These are phyloP conservation scores for Penicillium alfredii DNA, from an alignment of 495 filamentous ascomycete genomes.

Conservation along the genomic window DNA sequence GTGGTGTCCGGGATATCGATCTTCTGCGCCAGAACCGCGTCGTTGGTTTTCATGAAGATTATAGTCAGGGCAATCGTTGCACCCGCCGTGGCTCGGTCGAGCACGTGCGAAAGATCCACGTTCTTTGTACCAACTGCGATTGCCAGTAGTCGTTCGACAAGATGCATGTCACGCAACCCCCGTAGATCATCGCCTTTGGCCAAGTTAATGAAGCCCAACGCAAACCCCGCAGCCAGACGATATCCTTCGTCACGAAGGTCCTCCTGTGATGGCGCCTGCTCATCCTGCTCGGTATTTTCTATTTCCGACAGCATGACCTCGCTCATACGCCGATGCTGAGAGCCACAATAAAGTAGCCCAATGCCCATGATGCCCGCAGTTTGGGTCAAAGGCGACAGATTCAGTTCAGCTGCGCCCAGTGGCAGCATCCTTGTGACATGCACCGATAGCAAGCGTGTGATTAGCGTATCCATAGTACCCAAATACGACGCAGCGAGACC, in stretches of 20 bases:
- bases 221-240: constrained; percentile 86
- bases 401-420: constrained; percentile 84
- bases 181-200: constrained; percentile 81
- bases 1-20: constrained; percentile 87
- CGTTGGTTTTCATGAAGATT: constrained; percentile 96
- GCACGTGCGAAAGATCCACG: constrained; percentile 79
- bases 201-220: constrained; percentile 90
- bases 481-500: constrained; percentile 89
- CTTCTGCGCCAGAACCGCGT: constrained; percentile 81
- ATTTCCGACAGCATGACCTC: constrained; percentile 98
- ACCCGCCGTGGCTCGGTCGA: constrained; percentile 86
- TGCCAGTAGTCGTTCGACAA: constrained; percentile 78
- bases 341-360: constrained; percentile 87
- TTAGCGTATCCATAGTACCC: constrained; percentile 92
- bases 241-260: constrained; percentile 91
- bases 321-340: constrained; percentile 96
- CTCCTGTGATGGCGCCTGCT: constrained; percentile 54
- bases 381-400: constrained; percentile 88
- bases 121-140: constrained; percentile 83
- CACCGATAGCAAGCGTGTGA: constrained; percentile 93
- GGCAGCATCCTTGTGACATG: constrained; percentile 94
- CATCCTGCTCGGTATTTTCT: constrained; percentile 72
- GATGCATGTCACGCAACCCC: constrained; percentile 88
- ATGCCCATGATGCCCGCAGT: constrained; percentile 98
- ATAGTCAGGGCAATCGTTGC: constrained; percentile 86